phyloP scores from a whole-genome alignment of 2,329 filamentous ascomycete species.

The Pseudonectria foliicola region DNA sequence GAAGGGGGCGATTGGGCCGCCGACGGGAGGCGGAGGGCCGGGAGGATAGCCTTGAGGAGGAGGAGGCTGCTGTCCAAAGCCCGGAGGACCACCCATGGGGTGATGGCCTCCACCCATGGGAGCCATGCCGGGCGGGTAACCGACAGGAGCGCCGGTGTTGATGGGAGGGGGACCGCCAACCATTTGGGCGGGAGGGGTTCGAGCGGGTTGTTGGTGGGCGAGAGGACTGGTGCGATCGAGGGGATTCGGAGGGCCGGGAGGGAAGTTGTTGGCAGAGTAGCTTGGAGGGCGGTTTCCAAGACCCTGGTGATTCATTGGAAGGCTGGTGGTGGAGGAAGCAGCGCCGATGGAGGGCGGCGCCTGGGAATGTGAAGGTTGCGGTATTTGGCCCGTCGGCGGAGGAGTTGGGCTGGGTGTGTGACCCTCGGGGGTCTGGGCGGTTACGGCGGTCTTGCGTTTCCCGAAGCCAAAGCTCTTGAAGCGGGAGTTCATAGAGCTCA shows the following conservation, averaged over 20 bases:
- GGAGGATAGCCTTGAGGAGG: constrained; percentile 38
- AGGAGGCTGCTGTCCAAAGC: constrained; percentile 33
- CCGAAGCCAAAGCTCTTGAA: constrained; percentile 75
- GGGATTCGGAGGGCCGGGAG: constrained; percentile 36
- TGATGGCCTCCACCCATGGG: constrained; percentile 37
- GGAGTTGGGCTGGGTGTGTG: constrained; percentile 25
- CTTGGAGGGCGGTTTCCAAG: constrained; percentile 56
- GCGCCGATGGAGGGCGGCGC: constrained; percentile 30
- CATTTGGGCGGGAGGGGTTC: constrained; percentile 54
- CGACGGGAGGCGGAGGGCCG: constrained; percentile 33
- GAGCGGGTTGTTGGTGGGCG: constrained; percentile 39
- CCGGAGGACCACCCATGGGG: constrained; percentile 27
- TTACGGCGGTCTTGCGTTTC: constrained; percentile 66
- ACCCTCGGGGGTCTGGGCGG: constrained; percentile 45
- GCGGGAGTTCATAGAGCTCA: constrained; percentile 75
- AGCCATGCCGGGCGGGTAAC: constrained; percentile 52
- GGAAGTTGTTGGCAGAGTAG: constrained; percentile 50
- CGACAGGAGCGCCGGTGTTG: constrained; percentile 55
- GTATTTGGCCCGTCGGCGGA: constrained; percentile 42
- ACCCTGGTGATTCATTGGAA: constrained; percentile 57
- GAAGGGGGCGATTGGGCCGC: constrained; percentile 33
- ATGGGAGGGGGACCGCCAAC: constrained; percentile 59
- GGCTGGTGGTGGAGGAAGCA: constrained; percentile 39
- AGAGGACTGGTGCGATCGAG: constrained; percentile 49
- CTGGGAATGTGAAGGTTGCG: constrained; percentile 27